These are phyloP conservation scores for Metarhizium anisopliae DNA, from an alignment of 2,329 filamentous ascomycete species.

Conservation along the genomic window DNA sequence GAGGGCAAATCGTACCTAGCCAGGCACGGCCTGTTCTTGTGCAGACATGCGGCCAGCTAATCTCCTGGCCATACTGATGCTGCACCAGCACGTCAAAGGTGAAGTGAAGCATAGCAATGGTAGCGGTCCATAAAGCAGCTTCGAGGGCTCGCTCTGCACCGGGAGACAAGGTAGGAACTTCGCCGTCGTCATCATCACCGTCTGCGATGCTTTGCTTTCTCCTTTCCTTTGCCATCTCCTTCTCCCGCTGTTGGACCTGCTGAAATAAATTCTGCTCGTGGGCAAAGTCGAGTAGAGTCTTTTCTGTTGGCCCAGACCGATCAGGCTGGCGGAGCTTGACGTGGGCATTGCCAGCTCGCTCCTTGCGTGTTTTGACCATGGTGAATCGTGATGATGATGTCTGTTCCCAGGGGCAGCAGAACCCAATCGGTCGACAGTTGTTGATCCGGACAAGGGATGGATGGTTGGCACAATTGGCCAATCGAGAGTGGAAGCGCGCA, in stretches of 20 bases:
- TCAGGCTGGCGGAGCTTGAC: conserved; percentile 63
- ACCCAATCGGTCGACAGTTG: too few relatives aligned
- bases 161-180: conserved; percentile 27
- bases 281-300: conserved; percentile 67
- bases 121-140: conserved; percentile 47
- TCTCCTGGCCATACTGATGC: conserved; percentile 63
- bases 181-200: conserved; percentile 18
- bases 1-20: conserved; percentile 32
- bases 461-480: too few relatives aligned
- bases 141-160: conserved; percentile 45
- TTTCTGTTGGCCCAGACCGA: conserved; percentile 47
- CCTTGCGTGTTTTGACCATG: conserved; percentile 43
- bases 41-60: conserved; percentile 49
- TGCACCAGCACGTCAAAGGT: conserved; percentile 73
- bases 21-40: conserved; percentile 44
- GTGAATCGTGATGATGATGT: not conserved
- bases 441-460: too few relatives aligned
- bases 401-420: not conserved
- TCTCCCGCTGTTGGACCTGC: conserved; percentile 31
- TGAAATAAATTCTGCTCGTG: conserved; percentile 52
- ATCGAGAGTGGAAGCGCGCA: too few relatives aligned
- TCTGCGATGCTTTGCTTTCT: conserved; percentile 8
- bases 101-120: conserved; percentile 64
- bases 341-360: conserved; percentile 35
- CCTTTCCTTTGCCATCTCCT: conserved; percentile 18